Evolutionary conservation across 108 stramenopile species (phyloP).

Genomic region (Nannochloropsis granulata): DNA sequence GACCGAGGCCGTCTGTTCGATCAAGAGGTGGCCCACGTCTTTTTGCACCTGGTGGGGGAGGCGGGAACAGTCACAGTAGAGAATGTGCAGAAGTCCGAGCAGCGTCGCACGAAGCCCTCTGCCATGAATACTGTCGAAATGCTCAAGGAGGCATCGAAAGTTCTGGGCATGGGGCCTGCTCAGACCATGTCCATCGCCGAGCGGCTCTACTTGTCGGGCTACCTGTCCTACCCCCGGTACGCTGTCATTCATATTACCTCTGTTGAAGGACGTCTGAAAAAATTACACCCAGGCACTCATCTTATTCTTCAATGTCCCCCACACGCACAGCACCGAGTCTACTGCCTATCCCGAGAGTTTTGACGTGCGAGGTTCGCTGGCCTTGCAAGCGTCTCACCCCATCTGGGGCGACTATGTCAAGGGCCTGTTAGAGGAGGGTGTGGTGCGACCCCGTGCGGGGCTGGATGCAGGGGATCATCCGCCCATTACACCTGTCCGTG

Average conservation of each 20-base stretch:
- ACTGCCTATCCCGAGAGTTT: constrained; percentile 15
- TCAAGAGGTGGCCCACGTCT: constrained; percentile 40
- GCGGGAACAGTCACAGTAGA: neutral
- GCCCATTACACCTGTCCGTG: constrained; percentile 22
- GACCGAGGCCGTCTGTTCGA: constrained; percentile 75
- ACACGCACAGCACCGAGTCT: constrained; percentile 1
- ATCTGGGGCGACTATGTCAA: neutral
- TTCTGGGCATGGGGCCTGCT: constrained; percentile 9
- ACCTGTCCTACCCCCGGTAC: constrained; percentile 10
- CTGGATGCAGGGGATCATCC: constrained; percentile 34
- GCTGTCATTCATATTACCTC: neutral
- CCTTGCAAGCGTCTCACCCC: neutral
- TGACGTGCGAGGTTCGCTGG: constrained; percentile 2
- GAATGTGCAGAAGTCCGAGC: neutral
- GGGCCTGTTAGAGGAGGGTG: neutral
- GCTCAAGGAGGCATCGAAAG: constrained; percentile 19
- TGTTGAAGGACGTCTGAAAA: neutral
- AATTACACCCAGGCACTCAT: neutral
- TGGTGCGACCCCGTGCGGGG: neutral
- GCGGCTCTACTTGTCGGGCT: constrained; percentile 11
- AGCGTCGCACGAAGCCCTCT: neutral
- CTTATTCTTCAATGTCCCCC: neutral
- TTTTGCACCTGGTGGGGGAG: neutral
- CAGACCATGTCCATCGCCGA: constrained; percentile 13
- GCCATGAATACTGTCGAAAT: constrained; percentile 17